phyloP scores from a whole-genome alignment of 441 rosid genomes.

The Erodium moschatum region DNA sequence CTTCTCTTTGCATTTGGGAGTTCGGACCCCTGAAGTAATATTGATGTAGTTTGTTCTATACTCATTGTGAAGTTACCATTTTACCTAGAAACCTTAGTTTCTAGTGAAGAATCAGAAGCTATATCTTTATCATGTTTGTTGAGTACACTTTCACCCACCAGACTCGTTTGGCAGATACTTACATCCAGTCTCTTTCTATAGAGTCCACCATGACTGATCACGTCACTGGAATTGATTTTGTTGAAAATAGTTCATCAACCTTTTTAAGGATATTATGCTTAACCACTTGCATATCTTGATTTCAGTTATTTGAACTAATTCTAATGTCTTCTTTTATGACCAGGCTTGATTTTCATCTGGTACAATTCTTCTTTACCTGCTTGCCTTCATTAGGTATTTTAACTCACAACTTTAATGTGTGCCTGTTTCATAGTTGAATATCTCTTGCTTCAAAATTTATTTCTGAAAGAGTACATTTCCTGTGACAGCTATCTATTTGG shows the following conservation, averaged over 20 bases:
- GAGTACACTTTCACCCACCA: not conserved
- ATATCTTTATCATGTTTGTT: not conserved
- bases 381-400: slow-evolving; percentile 78
- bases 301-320: slow-evolving; percentile 16
- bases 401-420: slow-evolving; percentile 17
- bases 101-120: not conserved
- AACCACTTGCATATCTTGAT: not conserved
- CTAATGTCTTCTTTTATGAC: slow-evolving; percentile 19
- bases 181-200: not conserved
- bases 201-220: not conserved
- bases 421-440: slow-evolving; percentile 15
- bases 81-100: not conserved
- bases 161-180: not conserved
- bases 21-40: not conserved
- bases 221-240: not conserved
- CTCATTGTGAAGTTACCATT: not conserved
- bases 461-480: slow-evolving; percentile 22
- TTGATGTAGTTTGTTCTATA: not conserved
- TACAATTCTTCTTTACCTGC: slow-evolving; percentile 83
- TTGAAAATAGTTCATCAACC: not conserved
- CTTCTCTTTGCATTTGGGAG: too few species aligned
- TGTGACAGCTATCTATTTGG: slow-evolving; percentile 67
- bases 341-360: slow-evolving; percentile 93
- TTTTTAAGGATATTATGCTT: not conserved
- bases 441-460: slow-evolving; percentile 20